Evolutionary conservation across 345 rosid species (phyloP).

Genomic region (Mercurialis annua): DNA sequence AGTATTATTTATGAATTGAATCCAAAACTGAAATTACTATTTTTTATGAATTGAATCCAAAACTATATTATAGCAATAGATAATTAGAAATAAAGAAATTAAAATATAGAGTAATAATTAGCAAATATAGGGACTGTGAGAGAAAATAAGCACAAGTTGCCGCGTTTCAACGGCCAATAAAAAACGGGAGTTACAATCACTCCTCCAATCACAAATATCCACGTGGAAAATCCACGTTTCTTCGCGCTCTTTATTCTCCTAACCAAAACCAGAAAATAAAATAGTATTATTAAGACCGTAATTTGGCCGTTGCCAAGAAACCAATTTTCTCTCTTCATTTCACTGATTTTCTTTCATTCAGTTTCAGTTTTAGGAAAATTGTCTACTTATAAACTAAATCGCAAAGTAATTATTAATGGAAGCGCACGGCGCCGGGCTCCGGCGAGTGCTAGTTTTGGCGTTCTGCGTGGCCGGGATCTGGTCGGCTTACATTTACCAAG

Average conservation of each 20-base stretch:
- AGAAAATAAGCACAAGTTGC: background rate
- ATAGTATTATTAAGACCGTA: background rate
- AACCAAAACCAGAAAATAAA: background rate
- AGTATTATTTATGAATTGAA: no score
- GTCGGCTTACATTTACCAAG: conserved; percentile 96
- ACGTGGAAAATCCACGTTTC: conserved; percentile 26
- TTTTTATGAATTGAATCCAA: no score
- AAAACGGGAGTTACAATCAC: conserved; percentile 9
- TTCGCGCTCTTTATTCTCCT: conserved; percentile 4
- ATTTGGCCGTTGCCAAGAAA: conserved; percentile 9
- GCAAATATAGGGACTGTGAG: no score
- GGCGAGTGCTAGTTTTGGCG: conserved; percentile 58
- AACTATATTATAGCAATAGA: no score
- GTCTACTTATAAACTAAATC: no score
- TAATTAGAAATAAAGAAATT: no score
- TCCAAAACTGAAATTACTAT: no score
- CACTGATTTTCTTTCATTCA: background rate
- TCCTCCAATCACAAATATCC: conserved; percentile 14
- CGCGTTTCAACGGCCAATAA: conserved; percentile 23
- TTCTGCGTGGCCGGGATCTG: conserved; percentile 96
- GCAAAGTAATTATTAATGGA: conserved; percentile 29
- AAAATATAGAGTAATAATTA: no score
- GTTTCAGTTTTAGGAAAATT: background rate
- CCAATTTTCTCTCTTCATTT: background rate
- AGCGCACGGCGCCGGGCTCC: conserved; percentile 66